Percentiles rank a stretch among this genome's conserved stretches.
These are phyloP conservation scores for Pichia californica DNA, from an alignment of 805 yeast species.

Conservation along the genomic window DNA sequence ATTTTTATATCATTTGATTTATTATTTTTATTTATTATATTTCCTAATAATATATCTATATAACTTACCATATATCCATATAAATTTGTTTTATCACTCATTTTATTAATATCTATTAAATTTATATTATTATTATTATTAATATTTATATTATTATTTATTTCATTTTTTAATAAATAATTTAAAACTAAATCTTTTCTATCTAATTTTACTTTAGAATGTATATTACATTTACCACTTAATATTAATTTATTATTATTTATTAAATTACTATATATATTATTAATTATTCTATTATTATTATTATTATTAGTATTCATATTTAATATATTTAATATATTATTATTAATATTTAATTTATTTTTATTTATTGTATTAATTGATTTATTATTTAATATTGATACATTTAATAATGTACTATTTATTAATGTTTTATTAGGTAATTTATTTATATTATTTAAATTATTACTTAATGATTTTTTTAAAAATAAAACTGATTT, in stretches of 20 bases:
- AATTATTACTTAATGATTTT: conserved; percentile 3
- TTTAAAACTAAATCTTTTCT: conserved; percentile 5
- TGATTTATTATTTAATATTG: conserved; percentile 1
- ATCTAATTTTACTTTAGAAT: conserved; percentile 1
- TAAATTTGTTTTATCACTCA: conserved; percentile 1
- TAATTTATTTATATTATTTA: conserved; percentile 4
- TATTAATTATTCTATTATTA: conserved; percentile 5
- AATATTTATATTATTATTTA: background rate
- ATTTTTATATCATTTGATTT: conserved; percentile 4
- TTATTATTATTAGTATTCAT: conserved; percentile 8
- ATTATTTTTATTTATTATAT: conserved; percentile 3
- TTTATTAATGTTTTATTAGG: conserved; percentile 3
- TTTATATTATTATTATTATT: conserved; percentile 1
- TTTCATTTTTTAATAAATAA: conserved; percentile 2
- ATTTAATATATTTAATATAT: conserved; percentile 6
- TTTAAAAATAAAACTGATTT: conserved; percentile 1
- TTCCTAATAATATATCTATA: conserved; percentile 4
- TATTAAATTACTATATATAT: conserved; percentile 3
- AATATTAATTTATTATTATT: background rate
- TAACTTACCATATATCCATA: background rate
- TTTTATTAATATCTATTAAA: conserved; percentile 1
- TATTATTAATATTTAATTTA: background rate
- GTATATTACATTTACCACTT: conserved; percentile 1
- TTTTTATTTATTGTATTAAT: background rate
- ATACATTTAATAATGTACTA: conserved; percentile 5